Evolutionary conservation across 176 grass and related monocot genomes (phyloP), one percentile per base, ranked within the genome.

Genomic region (Eleusine coracana): DNA sequence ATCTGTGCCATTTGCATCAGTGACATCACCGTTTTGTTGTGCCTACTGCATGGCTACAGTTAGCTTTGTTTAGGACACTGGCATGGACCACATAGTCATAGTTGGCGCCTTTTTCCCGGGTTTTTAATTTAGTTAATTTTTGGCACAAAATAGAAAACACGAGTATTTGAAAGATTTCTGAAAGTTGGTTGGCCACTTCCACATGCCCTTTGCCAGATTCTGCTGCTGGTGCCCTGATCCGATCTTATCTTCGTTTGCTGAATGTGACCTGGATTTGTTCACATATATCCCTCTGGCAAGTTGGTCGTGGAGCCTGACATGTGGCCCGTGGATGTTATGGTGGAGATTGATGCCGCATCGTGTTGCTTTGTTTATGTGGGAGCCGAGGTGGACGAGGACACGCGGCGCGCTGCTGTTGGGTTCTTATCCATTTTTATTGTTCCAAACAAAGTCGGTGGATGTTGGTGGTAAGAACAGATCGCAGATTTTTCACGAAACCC

Each of bases 141-240:
- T 62, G 7, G 7, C 15, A 14, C 5, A 9, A 7, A 55, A 66
- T 2, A 37, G 25, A 65, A 64, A 27, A 10, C 0, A 6, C 0
- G 16, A 1, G 48, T 21, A 1, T 74, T 39, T 1, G 6, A 65
- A 45, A 66, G 80, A 49, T 61, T 61, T 58, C 59, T 74, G 65
- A 46, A 78, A 74, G 84, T 28, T 70, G 70, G 84, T 83, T 87
- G 80, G 84, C 84, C 88, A 90, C 62, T 87, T 51, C 69, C 84
- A 83, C 84, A 80, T 87, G 84, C 65, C 63, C 76, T 86, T 89
- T 68, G 79, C 34, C 69, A 36, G 88, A 87, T 87, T 83, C 84
- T 56, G 84, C 84, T 27, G 79, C 74, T 61, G 79, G 50, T 68
- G 59, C 78, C 21, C 74, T 68, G 88, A 90, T 87, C 79, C 44